Evolutionary conservation across 1,284 basidiomycete species (phyloP).

Genomic region (Cutaneotrichosporon sp.): DNA sequence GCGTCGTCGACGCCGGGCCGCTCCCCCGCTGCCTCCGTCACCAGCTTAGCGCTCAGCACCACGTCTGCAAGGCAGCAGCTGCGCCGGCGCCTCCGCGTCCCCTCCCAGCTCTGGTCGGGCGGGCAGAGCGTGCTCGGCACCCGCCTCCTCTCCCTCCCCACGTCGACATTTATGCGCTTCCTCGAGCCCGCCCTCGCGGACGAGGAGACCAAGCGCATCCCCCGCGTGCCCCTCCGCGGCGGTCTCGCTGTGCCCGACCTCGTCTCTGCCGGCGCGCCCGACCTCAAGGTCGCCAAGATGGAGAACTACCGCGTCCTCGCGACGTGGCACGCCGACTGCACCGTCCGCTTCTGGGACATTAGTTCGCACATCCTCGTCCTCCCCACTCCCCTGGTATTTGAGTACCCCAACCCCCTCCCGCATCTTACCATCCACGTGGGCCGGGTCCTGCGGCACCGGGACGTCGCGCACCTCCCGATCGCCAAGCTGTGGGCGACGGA

Average conservation of each 20-base stretch:
- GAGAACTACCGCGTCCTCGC: slow-evolving; percentile 70
- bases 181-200: slow-evolving; percentile 35
- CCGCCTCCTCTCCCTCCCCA: slow-evolving; percentile 45
- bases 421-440: slow-evolving; percentile 65
- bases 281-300: slow-evolving; percentile 49
- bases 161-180: slow-evolving; percentile 46
- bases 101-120: slow-evolving; percentile 50
- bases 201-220: slow-evolving; percentile 21
- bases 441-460: slow-evolving; percentile 55
- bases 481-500: slow-evolving; percentile 49
- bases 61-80: background rate
- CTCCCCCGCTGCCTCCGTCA: background rate
- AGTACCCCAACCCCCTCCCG: slow-evolving; percentile 63
- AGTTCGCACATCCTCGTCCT: slow-evolving; percentile 66
- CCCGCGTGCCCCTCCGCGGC: slow-evolving; percentile 47
- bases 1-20: background rate
- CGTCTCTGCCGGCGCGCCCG: slow-evolving; percentile 47
- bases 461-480: slow-evolving; percentile 44
- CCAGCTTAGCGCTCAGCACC: background rate
- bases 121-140: slow-evolving; percentile 42
- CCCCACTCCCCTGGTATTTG: slow-evolving; percentile 57
- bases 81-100: slow-evolving; percentile 40
- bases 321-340: slow-evolving; percentile 66
- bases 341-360: slow-evolving; percentile 58
- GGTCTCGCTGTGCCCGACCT: slow-evolving; percentile 52